These are phyloP conservation scores for Clarireedia homoeocarpa DNA, from an alignment of 2,329 filamentous ascomycete genomes.

Conservation along the genomic window DNA sequence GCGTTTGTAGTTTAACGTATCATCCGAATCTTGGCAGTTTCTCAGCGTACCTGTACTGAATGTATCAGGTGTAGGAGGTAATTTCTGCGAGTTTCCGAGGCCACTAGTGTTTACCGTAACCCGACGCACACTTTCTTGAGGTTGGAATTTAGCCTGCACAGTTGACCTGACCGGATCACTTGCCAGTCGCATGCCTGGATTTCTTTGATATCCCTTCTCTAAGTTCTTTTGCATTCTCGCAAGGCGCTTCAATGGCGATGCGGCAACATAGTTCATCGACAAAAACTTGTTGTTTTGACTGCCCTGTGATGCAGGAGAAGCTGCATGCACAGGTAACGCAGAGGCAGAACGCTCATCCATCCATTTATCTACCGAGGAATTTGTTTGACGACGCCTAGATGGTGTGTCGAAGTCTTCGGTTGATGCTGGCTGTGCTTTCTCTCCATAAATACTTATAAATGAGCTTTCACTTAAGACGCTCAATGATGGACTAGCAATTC, in stretches of 20 bases:
- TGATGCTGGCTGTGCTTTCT: conserved; percentile 25
- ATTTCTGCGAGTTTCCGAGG: conserved; percentile 27
- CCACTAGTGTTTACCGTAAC: conserved; percentile 27
- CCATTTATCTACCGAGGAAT: conserved; percentile 27
- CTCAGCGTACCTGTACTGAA: conserved; percentile 30
- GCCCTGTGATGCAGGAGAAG: conserved; percentile 7
- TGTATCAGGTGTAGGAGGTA: conserved; percentile 32
- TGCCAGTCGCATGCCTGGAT: background rate
- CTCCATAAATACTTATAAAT: conserved; percentile 56
- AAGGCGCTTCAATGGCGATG: conserved; percentile 44
- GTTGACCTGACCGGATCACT: background rate
- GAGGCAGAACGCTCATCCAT: conserved; percentile 23
- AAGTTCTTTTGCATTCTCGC: conserved; percentile 35
- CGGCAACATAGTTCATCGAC: conserved; percentile 40
- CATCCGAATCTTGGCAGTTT: conserved; percentile 43
- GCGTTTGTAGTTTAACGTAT: conserved; percentile 32
- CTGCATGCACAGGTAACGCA: conserved; percentile 7
- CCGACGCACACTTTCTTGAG: conserved; percentile 12
- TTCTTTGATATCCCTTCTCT: conserved; percentile 12
- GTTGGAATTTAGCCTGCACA: conserved; percentile 11
- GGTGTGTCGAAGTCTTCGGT: conserved; percentile 12
- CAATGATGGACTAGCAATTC: conserved; percentile 49
- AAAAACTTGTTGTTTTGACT: conserved; percentile 32
- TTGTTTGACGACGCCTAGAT: conserved; percentile 16
- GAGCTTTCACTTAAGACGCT: conserved; percentile 62